Evolutionary conservation across 352 stramenopile species (phyloP).

Genomic region (Phytophthora gonapodyides): DNA sequence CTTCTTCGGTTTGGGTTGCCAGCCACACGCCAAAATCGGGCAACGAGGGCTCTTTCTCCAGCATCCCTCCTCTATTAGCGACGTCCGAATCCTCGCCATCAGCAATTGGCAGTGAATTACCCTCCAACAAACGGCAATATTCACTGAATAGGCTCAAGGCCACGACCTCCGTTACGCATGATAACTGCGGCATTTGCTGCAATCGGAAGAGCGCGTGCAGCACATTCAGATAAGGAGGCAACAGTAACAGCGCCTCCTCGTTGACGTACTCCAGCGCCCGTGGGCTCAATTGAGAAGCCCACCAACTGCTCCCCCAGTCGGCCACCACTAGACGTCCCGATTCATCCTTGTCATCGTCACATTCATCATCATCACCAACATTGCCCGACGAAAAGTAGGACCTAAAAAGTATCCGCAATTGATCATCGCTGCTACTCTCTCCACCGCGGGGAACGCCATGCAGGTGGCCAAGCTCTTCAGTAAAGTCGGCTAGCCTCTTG

Average conservation of each 20-base stretch:
- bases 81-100: not conserved
- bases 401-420: slow-evolving; percentile 35
- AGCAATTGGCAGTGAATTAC: not conserved
- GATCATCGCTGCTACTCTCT: slow-evolving; percentile 26
- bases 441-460: slow-evolving; percentile 7
- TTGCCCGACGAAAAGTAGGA: slow-evolving; percentile 38
- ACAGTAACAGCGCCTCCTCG: slow-evolving; percentile 43
- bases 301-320: slow-evolving; percentile 47
- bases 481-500: slow-evolving; percentile 21
- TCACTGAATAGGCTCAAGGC: slow-evolving; percentile 50
- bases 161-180: slow-evolving; percentile 42
- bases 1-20: slow-evolving; percentile 48
- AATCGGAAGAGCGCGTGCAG: slow-evolving; percentile 65
- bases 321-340: slow-evolving; percentile 8
- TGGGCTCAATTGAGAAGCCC: slow-evolving; percentile 34
- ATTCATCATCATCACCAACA: slow-evolving; percentile 19
- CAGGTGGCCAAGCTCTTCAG: slow-evolving; percentile 22
- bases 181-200: slow-evolving; percentile 44
- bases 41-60: slow-evolving; percentile 15
- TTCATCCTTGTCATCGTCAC: slow-evolving; percentile 27
- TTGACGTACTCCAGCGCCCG: slow-evolving; percentile 27
- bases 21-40: slow-evolving; percentile 48
- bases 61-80: slow-evolving; percentile 5
- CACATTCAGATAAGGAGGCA: slow-evolving; percentile 51
- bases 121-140: slow-evolving; percentile 25